These are phyloP conservation scores for Coffea canephora DNA, from an alignment of 257 asterid species.

Conservation along the genomic window DNA sequence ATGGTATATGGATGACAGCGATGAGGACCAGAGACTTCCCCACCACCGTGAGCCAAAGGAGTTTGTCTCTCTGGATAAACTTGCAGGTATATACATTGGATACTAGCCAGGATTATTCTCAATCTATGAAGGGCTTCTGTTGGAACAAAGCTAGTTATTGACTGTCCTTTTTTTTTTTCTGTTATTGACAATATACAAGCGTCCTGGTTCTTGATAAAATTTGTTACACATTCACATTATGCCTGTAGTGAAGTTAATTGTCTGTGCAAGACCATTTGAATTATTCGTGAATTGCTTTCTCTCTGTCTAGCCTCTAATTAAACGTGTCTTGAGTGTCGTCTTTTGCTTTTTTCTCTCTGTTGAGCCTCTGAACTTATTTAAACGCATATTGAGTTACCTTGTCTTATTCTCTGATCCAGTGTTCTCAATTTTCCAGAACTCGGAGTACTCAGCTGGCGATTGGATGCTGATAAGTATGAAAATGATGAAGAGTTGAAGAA, in stretches of 20 bases:
- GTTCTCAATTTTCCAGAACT: conserved; percentile 50
- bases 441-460: conserved; percentile 92
- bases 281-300: not conserved
- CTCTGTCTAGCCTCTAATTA: not conserved
- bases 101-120: not conserved
- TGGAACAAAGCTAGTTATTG: not conserved
- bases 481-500: conserved; percentile 83
- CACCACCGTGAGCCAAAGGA: conserved; percentile 83
- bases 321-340: not conserved
- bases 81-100: conserved; percentile 53
- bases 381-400: not conserved
- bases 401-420: not conserved
- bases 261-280: not conserved
- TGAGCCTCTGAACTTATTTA: not conserved
- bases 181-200: not conserved
- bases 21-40: conserved; percentile 90
- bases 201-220: not conserved
- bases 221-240: not conserved
- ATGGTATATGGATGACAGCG: conserved; percentile 94
- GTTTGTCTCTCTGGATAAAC: conserved; percentile 79
- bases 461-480: conserved; percentile 89
- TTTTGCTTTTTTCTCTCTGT: not conserved
- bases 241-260: not conserved
- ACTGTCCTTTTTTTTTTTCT: not conserved
- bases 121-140: not conserved